Evolutionary conservation across 495 filamentous ascomycete species (phyloP).

Genomic region (Penicillium canescens): DNA sequence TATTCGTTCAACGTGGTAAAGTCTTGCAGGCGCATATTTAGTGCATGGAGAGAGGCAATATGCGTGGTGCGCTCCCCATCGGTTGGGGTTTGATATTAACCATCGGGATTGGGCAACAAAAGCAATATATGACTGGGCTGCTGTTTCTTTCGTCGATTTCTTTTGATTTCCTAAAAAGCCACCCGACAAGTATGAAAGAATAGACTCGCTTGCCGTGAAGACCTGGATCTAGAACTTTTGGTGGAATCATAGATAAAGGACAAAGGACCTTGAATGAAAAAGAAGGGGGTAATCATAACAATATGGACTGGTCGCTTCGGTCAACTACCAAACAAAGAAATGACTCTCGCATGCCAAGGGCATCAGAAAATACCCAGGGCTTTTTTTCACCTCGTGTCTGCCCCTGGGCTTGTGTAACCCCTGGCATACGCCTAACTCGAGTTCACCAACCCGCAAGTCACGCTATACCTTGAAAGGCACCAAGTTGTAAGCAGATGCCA

Average conservation of each 20-base stretch:
- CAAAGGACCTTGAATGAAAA: constrained; percentile 10
- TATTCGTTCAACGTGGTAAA: neutral
- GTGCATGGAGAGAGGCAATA: neutral
- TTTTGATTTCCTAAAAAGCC: neutral
- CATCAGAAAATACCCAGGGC: constrained; percentile 11
- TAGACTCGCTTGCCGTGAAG: constrained; percentile 10
- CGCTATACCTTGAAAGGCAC: constrained; percentile 4
- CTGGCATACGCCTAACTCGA: constrained; percentile 8
- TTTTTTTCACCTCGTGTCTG: constrained; percentile 6
- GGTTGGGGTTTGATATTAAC: neutral
- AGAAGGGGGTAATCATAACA: constrained; percentile 26
- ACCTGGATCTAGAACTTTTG: constrained; percentile 33
- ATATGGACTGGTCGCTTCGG: constrained; percentile 30
- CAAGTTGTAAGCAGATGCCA: constrained; percentile 18
- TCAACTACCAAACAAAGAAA: constrained; percentile 22
- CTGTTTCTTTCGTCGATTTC: too few relatives aligned
- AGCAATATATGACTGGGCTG: too few relatives aligned
- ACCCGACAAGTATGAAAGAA: constrained; percentile 3
- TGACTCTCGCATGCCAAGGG: constrained; percentile 25
- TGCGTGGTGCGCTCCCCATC: neutral
- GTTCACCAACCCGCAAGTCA: neutral
- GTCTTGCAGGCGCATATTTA: neutral
- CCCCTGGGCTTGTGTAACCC: constrained; percentile 8
- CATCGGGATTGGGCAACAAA: neutral
- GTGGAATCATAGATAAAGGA: constrained; percentile 8